These are phyloP conservation scores for Cyberlindnera saturnus DNA, from an alignment of 805 yeast genomes.

Conservation along the genomic window DNA sequence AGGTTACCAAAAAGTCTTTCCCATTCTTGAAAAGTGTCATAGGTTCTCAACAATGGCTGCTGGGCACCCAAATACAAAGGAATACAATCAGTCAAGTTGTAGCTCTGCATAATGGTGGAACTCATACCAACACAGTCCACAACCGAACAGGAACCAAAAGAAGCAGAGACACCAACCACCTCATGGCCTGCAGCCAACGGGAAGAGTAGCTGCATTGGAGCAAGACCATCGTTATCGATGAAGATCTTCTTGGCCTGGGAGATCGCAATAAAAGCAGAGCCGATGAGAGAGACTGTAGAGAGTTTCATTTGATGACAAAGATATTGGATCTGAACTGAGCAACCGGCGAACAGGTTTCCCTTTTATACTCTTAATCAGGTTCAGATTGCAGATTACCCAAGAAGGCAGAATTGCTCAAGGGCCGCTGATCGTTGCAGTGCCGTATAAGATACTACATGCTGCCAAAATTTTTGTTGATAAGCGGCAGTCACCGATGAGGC, in stretches of 20 bases:
- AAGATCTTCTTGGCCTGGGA: constrained; percentile 30
- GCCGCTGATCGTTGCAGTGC: too few relatives aligned
- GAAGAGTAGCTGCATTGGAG: constrained; percentile 31
- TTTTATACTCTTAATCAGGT: too few relatives aligned
- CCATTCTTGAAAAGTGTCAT: constrained; percentile 35
- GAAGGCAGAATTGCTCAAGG: too few relatives aligned
- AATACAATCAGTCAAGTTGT: constrained; percentile 31
- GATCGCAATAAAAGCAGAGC: constrained; percentile 6
- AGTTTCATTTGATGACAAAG: constrained; percentile 6
- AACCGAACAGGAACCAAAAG: constrained; percentile 33
- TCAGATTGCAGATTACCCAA: too few relatives aligned
- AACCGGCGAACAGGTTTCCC: too few relatives aligned
- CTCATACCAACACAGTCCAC: constrained; percentile 35
- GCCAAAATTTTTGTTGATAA: too few relatives aligned
- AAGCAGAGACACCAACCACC: constrained; percentile 33
- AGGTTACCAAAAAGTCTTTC: constrained; percentile 32
- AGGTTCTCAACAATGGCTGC: constrained; percentile 32
- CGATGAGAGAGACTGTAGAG: constrained; percentile 11
- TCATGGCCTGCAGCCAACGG: constrained; percentile 35
- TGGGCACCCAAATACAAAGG: constrained; percentile 34
- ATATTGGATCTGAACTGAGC: not conserved
- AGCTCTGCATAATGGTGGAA: constrained; percentile 24
- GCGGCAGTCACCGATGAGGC: too few relatives aligned
- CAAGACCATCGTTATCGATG: constrained; percentile 37
- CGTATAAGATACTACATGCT: too few relatives aligned